Evolutionary conservation across 306 rosid species (phyloP).

Genomic region (Morella rubra): DNA sequence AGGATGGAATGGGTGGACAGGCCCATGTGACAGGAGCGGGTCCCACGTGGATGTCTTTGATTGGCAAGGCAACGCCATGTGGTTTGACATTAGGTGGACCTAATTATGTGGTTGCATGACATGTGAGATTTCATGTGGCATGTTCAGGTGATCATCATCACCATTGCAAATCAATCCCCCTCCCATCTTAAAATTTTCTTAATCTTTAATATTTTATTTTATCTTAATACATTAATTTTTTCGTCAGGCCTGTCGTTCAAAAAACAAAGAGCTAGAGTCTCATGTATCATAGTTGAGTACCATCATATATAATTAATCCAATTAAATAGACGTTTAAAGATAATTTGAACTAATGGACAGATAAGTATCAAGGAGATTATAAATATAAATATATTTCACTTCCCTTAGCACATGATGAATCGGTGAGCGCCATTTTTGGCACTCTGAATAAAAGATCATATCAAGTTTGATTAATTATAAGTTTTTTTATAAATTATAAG

Average conservation of each 20-base stretch:
- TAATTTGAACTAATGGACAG: neutral
- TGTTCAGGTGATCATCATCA: neutral
- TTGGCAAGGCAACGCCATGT: slow-evolving; percentile 46
- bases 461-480: no score
- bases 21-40: slow-evolving; percentile 47
- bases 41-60: slow-evolving; percentile 46
- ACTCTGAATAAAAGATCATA: no score
- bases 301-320: neutral
- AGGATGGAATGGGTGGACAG: slow-evolving; percentile 22
- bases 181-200: neutral
- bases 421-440: no score
- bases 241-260: no score
- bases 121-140: slow-evolving; percentile 30
- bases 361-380: neutral
- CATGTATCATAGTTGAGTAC: neutral
- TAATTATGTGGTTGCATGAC: slow-evolving; percentile 17
- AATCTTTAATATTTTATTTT: neutral
- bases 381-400: neutral
- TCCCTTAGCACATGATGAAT: no score
- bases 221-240: neutral
- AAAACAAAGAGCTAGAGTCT: neutral
- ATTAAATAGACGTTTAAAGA: neutral
- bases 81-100: slow-evolving; percentile 13
- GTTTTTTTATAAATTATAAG: no score
- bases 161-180: no score